A percentile compares a stretch with the other conserved stretches of the same genome.
These are phyloP conservation scores for Poteriospumella lacustris DNA, from an alignment of 108 stramenopile species.

Conservation along the genomic window DNA sequence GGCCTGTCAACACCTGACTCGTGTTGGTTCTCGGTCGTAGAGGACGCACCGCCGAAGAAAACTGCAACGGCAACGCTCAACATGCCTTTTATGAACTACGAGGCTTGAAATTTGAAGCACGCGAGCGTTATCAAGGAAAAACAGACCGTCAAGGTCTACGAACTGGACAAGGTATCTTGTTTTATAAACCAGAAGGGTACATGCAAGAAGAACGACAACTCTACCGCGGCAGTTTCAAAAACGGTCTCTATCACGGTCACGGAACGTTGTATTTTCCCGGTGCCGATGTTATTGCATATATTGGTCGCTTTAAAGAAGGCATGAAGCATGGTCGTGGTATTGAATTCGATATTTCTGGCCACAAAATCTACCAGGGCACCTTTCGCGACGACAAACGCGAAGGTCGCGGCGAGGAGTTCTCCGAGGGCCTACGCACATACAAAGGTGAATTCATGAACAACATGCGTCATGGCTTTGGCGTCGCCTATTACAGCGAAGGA, in stretches of 20 bases:
- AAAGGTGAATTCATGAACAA: constrained; percentile 22
- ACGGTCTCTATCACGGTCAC: constrained; percentile 21
- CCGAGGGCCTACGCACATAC: background rate
- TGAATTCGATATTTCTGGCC: constrained; percentile 19
- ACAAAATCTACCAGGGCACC: background rate
- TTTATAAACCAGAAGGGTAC: constrained; percentile 27
- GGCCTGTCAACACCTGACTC: background rate
- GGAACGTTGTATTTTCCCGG: constrained; percentile 21
- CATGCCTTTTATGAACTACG: constrained; percentile 26
- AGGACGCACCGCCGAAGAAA: constrained; percentile 16
- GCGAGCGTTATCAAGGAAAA: constrained; percentile 21
- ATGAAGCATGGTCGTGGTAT: constrained; percentile 18
- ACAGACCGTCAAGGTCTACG: constrained; percentile 5
- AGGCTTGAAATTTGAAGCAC: constrained; percentile 15
- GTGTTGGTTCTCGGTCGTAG: background rate
- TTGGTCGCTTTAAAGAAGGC: constrained; percentile 15
- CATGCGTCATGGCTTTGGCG: constrained; percentile 20
- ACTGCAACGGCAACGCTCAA: constrained; percentile 10
- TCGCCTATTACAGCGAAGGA: background rate
- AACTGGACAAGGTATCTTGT: constrained; percentile 11
- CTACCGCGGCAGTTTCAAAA: constrained; percentile 15
- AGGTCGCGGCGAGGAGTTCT: constrained; percentile 21
- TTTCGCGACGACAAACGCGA: constrained; percentile 23
- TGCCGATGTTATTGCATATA: constrained; percentile 10
- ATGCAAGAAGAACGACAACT: background rate